Base-by-base conservation (phyloP, 768 basidiomycete genomes). In the Mycena haematopus region DNA sequence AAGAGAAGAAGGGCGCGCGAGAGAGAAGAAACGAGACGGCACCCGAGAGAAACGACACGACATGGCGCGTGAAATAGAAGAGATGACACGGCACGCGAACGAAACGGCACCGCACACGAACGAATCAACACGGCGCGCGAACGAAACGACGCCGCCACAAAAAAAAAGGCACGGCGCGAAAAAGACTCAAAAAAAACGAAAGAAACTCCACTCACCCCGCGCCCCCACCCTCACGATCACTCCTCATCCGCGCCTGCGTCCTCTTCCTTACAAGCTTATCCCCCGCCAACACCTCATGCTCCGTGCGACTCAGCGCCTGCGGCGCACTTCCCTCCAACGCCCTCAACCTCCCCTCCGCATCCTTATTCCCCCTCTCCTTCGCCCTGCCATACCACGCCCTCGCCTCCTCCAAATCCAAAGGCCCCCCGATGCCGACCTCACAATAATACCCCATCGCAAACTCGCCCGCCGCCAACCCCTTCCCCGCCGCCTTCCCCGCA, bases 371-470 rank as follows among this genome's bases (percentile, higher is more conserved):
- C 56, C 93, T 88, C 22, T 86, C 79, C 21, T 86, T 78, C 0
- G 96, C 95, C 71, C 80, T 77, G 29, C 78, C 75, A 74, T 99
- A 99, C 95, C 95, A 99, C 71, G 76, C 83, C 60, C 80, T 78
- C 1, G 95, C 92, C 8, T 79, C 78, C 0, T 82, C 82, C 38
- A 92, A 56, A 70, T 91, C 84, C 70, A 84, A 11, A 71, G 52
- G 0, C 89, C 86, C 0, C 6, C 94, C 95, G 7, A 99, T 90
- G 1, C 96, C 96, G 1, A 98, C 91, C 74, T 98, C 96, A 38
- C 82, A 83, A 72, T 96, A 99, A 72, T 98, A 98, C 1, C 96
- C 96, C 86, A 98, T 89, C 0, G 95, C 96, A 73, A 98, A 98
- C 73, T 95, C 92, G 0, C 93, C 96, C 58, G 84, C 88, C 0